These are phyloP conservation scores for Aspergillus vadensis DNA, from an alignment of 2,329 filamentous ascomycete species.

Conservation along the genomic window DNA sequence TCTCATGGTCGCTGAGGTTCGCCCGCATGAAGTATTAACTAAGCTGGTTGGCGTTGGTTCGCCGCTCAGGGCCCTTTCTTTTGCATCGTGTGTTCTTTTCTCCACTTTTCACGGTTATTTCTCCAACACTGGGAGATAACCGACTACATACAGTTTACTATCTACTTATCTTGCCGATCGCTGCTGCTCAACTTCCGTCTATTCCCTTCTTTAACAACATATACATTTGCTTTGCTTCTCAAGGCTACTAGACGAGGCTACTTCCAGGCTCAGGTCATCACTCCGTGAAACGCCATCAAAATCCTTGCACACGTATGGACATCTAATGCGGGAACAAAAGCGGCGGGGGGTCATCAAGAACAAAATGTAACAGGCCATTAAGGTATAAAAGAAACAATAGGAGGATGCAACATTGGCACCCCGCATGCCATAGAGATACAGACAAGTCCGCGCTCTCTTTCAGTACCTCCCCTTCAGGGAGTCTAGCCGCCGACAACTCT, in stretches of 20 bases:
- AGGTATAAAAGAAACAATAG: constrained; percentile 12
- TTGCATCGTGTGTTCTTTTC: not conserved
- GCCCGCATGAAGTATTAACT: constrained; percentile 28
- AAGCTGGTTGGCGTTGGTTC: constrained; percentile 16
- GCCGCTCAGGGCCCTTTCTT: constrained; percentile 4
- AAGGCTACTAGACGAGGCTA: constrained; percentile 15
- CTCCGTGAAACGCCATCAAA: constrained; percentile 20
- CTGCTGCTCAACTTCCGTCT: not conserved
- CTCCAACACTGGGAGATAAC: no score
- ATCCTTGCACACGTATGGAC: constrained; percentile 15
- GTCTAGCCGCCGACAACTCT: constrained; percentile 60
- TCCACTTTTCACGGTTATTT: not conserved
- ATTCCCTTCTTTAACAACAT: not conserved
- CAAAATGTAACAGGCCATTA: constrained; percentile 8
- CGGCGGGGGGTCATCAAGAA: not conserved
- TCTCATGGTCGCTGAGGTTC: constrained; percentile 37
- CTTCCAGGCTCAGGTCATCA: constrained; percentile 10
- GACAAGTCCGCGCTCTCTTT: constrained; percentile 8
- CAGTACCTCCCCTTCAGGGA: constrained; percentile 48
- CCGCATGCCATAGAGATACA: not conserved
- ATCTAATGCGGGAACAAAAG: constrained; percentile 17
- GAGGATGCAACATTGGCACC: constrained; percentile 9
- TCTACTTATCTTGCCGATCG: not conserved
- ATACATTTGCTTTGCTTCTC: constrained; percentile 7
- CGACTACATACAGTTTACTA: not conserved